Percentiles rank a stretch among this genome's conserved stretches.
Conservation (phyloP, 306 rosid genomes). For the Quercus suber region DNA sequence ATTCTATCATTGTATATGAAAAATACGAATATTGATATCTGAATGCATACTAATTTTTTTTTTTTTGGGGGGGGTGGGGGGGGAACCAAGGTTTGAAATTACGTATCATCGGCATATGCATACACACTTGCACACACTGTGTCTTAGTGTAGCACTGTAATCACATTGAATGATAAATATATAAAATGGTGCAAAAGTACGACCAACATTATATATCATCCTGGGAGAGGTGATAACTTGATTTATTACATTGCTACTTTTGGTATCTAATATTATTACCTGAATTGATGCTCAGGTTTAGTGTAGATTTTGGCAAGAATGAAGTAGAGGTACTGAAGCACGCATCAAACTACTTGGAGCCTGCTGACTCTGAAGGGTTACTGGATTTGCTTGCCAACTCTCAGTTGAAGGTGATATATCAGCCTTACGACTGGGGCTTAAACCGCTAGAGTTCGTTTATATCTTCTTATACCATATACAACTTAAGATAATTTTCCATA, state of each 20-base stretch:
- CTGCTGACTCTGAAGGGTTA: constrained; percentile 58
- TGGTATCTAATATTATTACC: constrained; percentile 7
- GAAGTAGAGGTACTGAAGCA: constrained; percentile 84
- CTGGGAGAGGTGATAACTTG: background rate
- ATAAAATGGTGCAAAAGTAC: background rate
- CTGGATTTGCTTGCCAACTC: constrained; percentile 68
- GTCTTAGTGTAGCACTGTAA: background rate
- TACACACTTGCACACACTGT: background rate
- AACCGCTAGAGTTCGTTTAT: constrained; percentile 40
- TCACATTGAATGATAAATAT: background rate
- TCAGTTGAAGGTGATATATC: constrained; percentile 79
- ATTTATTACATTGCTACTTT: background rate
- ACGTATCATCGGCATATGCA: background rate
- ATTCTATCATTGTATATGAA: background rate
- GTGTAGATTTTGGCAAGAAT: constrained; percentile 78
- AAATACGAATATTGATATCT: background rate
- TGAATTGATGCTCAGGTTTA: constrained; percentile 55
- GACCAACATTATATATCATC: background rate
- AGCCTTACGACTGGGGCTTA: constrained; percentile 81
- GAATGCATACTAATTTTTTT: background rate
- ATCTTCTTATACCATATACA: constrained; percentile 16
- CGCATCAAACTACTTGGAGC: constrained; percentile 70
- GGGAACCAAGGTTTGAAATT: background rate
- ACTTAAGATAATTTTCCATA: constrained; percentile 10
- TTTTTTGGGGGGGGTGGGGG: background rate